phyloP scores from a whole-genome alignment of 352 stramenopile species.

The Saprolegnia parasitica region DNA sequence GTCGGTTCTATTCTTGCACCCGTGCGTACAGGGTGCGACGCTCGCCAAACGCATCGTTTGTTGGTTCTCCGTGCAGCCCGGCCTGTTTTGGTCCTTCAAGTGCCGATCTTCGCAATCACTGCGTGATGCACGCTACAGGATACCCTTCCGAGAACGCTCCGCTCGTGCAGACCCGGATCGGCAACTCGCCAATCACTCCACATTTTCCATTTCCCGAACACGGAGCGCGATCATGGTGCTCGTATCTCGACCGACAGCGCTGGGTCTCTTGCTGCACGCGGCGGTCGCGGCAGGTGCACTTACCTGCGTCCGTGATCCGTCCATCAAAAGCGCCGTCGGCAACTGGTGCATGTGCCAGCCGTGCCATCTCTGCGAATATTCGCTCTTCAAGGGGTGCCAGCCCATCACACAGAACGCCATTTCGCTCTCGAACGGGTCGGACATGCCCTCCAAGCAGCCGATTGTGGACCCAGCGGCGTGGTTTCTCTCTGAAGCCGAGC shows the following conservation, averaged over 20 bases:
- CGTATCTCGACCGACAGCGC: neutral
- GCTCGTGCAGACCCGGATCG: too few relatives aligned
- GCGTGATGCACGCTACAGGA: too few relatives aligned
- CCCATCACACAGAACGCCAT: slow-evolving; percentile 28
- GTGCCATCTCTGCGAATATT: slow-evolving; percentile 41
- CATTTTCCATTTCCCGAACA: too few relatives aligned
- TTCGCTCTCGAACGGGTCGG: slow-evolving; percentile 4
- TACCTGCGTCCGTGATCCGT: neutral
- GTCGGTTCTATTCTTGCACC: too few relatives aligned
- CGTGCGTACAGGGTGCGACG: too few relatives aligned
- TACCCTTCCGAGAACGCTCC: too few relatives aligned
- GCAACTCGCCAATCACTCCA: too few relatives aligned
- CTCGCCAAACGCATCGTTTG: too few relatives aligned
- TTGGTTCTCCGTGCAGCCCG: too few relatives aligned
- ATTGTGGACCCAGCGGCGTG: slow-evolving; percentile 20
- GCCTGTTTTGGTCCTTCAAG: too few relatives aligned
- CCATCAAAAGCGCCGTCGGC: slow-evolving; percentile 29
- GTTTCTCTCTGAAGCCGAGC: slow-evolving; percentile 28
- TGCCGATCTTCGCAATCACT: too few relatives aligned
- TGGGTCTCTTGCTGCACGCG: neutral
- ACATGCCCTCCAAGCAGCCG: slow-evolving; percentile 23
- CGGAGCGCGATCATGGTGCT: too few relatives aligned
- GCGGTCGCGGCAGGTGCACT: neutral
- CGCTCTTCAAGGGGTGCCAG: slow-evolving; percentile 31
- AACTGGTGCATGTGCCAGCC: slow-evolving; percentile 39